Evolutionary conservation across 305 asterid genomes (phyloP), one percentile per base, ranked within the genome.

Genomic region (Fraxinus paxiana): DNA sequence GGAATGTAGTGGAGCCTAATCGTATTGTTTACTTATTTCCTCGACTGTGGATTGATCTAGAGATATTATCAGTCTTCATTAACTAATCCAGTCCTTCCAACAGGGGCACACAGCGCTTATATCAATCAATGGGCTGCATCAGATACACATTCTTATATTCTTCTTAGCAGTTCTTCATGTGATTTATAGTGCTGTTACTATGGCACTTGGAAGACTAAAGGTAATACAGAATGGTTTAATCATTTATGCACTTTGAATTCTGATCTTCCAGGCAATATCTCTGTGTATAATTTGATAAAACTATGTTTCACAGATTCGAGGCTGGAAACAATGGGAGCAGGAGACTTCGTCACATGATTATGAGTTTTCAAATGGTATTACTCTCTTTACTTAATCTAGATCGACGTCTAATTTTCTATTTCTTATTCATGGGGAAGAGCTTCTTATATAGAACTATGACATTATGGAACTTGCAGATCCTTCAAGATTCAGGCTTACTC

Each of bases 311-410:
- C 88, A 94, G 98, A 93, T 86, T 80, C 97, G 94, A 67, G 94
- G 97, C 75, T 94, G 98, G 98, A 94, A 94, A 84, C 90, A 89
- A 28, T 94, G 98, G 98, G 98, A 94, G 84, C 85, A 82, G 86
- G 98, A 94, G 87, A 94, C 98, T 54, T 80, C 88, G 35, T 80
- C 96, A 75, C 93, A 92, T 81, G 84, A 82, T 84, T 94, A 94
- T 51, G 98, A 94, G 88, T 91, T 92, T 83, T 82, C 94, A 20
- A 92, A 90, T 83, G 98, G 98, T 93, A 88, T 74, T n/a, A 34
- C n/a, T 37, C 35, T 18, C 33, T 56, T 37, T 70, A 46, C 73
- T 63, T 63, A 63, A 28, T 67, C 73, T 46, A 56, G 43, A n/a
- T 77, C 69, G 35, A 46, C 20, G 24, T 76, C 17, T 37, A 38